Conservation (phyloP, 192 early-diverging fungal species). For the Cetraspora pellucida region DNA sequence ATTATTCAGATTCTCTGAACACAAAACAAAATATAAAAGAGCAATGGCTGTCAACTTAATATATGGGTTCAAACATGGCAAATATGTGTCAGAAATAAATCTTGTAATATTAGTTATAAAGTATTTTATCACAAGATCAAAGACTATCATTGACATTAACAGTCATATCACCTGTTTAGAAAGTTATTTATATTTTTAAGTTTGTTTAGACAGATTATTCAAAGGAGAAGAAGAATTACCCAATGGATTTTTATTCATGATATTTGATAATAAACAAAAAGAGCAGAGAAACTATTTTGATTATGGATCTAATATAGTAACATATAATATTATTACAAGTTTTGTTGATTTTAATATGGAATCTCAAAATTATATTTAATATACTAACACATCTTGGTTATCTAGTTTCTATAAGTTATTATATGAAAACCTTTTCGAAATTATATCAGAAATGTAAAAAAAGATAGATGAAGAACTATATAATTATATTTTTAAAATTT, state of each 20-base stretch:
- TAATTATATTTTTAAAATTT: conserved; percentile 21
- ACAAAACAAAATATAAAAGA: background rate
- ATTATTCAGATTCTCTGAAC: background rate
- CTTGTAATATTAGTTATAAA: conserved; percentile 21
- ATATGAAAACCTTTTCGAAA: conserved; percentile 19
- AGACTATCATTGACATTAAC: too few relatives aligned
- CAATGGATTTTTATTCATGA: too few relatives aligned
- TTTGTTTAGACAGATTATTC: background rate
- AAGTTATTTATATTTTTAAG: background rate
- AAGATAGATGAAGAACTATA: conserved; percentile 14
- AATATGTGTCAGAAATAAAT: conserved; percentile 22
- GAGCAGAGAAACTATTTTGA: conserved; percentile 23
- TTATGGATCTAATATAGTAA: conserved; percentile 16
- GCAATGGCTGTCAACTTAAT: background rate
- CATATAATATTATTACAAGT: conserved; percentile 2
- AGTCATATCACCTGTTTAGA: too few relatives aligned
- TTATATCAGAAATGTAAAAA: conserved; percentile 7
- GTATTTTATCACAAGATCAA: conserved; percentile 20
- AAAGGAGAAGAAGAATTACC: background rate
- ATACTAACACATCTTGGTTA: too few relatives aligned
- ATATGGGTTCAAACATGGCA: conserved; percentile 12
- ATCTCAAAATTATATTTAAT: conserved; percentile 23
- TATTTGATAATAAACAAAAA: too few relatives aligned
- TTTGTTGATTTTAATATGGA: background rate
- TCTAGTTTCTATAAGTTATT: too few relatives aligned